Evolutionary conservation across 2,329 filamentous ascomycete genomes (phyloP), one percentile per base, ranked within the genome.

Genomic region (Bisporella sp.): DNA sequence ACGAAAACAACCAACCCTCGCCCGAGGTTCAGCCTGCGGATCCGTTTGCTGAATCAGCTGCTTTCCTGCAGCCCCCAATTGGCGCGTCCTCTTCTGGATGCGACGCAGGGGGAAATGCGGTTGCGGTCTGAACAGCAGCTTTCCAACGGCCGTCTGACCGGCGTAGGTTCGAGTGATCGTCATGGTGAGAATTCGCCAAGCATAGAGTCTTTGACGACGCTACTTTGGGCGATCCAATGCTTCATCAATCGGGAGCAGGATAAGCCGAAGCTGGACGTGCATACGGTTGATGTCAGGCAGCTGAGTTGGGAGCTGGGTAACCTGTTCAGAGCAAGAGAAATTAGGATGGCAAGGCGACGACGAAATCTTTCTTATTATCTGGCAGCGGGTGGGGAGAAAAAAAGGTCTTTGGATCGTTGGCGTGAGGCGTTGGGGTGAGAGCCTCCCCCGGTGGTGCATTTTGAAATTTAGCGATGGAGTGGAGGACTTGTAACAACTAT

Each of bases 101-200:
- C 82, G 82, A 85, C 82, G 79, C 76, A 83, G 79, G 78, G 68
- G 76, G 79, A 77, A 73, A 79, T 85, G 82, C 82, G 81, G 82
- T 84, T 79, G 75, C 78, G 77, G 68, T 81, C 78, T 81, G 72
- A 82, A 57, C 61, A 62, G 58, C 60, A 63, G 54, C 58, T 58
- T 48, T 37, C 55, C 57, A 51, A 51, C 45, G 59, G 59, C 56
- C 66, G 64, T 64, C 57, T 64, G 53, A 59, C 55, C 35, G 49
- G 56, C 57, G 59, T 54, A 52, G 59, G 53, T 54, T 54, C 54
- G 50, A 54, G 53, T 57, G 51, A 54, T 61, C 54, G 55, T 62
- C 54, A 40, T 49, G 48, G 41, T 47, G 48, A 42, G 44, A 51
- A 54, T 46, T 58, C 57, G 49, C 57, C 60, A 52, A 62, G 60